These are phyloP conservation scores for Coniochaeta prunicola DNA, from an alignment of 2,329 filamentous ascomycete species.

Conservation along the genomic window DNA sequence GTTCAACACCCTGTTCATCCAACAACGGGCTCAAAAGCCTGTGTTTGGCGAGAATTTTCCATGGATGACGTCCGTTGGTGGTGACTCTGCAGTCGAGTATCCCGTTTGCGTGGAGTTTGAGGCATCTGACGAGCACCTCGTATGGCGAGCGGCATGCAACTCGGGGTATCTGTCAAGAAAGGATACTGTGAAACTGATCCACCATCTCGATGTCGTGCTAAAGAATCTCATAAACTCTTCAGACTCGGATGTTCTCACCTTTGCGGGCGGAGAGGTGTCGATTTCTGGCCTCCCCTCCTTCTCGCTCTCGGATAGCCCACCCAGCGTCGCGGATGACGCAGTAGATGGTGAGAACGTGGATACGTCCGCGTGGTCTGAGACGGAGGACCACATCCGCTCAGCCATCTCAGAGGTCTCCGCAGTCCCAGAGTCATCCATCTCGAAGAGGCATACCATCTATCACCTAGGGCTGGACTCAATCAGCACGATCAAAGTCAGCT, in stretches of 20 bases:
- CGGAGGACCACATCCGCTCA: constrained; percentile 32
- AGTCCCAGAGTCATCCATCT: constrained; percentile 49
- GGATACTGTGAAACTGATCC: constrained; percentile 44
- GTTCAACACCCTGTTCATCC: constrained; percentile 51
- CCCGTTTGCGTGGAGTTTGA: constrained; percentile 80
- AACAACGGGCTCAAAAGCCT: constrained; percentile 31
- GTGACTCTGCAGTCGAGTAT: constrained; percentile 67
- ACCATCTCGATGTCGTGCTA: constrained; percentile 53
- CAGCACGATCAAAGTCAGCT: constrained; percentile 76
- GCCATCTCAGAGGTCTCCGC: constrained; percentile 53
- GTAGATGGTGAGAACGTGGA: not conserved
- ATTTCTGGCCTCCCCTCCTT: constrained; percentile 58
- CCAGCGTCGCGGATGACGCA: not conserved
- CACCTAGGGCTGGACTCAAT: constrained; percentile 88
- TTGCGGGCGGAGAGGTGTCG: constrained; percentile 43
- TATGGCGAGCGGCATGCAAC: constrained; percentile 70
- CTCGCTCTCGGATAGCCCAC: constrained; percentile 6
- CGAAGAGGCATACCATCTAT: constrained; percentile 60
- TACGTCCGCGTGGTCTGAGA: constrained; percentile 22
- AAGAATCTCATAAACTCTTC: constrained; percentile 42
- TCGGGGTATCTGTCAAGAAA: constrained; percentile 38
- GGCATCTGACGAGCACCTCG: constrained; percentile 40
- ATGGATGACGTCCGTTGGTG: constrained; percentile 57
- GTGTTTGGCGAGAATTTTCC: not conserved
- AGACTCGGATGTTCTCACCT: constrained; percentile 44